A percentile compares a stretch with the other conserved stretches of the same genome.
phyloP scores from a whole-genome alignment of 2,329 filamentous ascomycete genomes.

The Plenodomus biglobosus region DNA sequence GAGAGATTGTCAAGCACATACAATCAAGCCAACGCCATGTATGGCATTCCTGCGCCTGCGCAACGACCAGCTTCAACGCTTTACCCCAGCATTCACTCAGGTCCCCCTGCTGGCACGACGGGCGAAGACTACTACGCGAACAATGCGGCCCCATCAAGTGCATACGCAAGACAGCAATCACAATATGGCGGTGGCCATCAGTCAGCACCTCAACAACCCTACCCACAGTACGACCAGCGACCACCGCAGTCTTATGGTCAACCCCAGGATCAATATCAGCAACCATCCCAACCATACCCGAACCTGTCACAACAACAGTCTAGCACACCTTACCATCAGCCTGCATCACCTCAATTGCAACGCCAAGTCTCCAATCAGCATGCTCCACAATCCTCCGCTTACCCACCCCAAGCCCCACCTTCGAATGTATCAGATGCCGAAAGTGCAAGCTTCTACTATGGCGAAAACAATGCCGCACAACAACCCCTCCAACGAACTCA shows the following conservation, averaged over 20 bases:
- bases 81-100: constrained; percentile 66
- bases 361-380: constrained; percentile 40
- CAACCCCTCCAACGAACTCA: constrained; percentile 33
- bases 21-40: constrained; percentile 65
- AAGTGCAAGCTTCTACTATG: constrained; percentile 41
- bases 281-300: constrained; percentile 41
- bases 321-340: constrained; percentile 32
- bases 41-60: constrained; percentile 38
- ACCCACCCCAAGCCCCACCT: constrained; percentile 40
- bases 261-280: constrained; percentile 37
- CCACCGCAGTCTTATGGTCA: constrained; percentile 31
- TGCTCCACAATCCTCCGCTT: constrained; percentile 32
- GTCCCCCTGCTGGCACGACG: constrained; percentile 47
- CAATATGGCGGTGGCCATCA: constrained; percentile 53
- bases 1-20: constrained; percentile 93
- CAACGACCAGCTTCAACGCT: constrained; percentile 57
- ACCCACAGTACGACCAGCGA: constrained; percentile 42
- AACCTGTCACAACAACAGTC: constrained; percentile 34
- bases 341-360: constrained; percentile 43
- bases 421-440: constrained; percentile 38
- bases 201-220: constrained; percentile 43
- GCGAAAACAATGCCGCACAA: constrained; percentile 25
- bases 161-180: constrained; percentile 55
- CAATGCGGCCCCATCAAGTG: constrained; percentile 55
- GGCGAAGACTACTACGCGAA: constrained; percentile 83